Evolutionary conservation across 2,329 filamentous ascomycete species (phyloP), one percentile per base, ranked within the genome.

Genomic region (Coniochaeta sp.): DNA sequence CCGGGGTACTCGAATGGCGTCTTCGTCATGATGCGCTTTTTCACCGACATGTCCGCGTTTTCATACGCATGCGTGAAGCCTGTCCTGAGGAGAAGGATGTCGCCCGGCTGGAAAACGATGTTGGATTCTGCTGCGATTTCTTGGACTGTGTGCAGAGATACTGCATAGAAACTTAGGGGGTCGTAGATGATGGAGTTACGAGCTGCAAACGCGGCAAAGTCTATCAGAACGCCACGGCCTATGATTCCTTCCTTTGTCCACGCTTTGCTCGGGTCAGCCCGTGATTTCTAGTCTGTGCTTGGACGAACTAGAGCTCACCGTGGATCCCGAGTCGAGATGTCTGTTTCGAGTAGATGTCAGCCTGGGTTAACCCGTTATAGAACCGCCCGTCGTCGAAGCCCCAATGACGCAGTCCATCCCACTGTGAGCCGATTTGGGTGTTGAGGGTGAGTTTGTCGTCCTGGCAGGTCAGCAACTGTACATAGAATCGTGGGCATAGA

Each of bases 221-320:
- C 78, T 22, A 80, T 65, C 22, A 81, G 71, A n/a, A 81, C 73
- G n/a, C 77, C 77, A 5, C 78, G 74, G 33, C 77, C 77, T 55
- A 77, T 72, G 28, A 79, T 73, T 2, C 75, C 74, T 28, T 73
- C 73, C 1, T 70, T 70, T n/a, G 47, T 52, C 47, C 47, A 52
- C 31, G 47, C 47, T 26, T 73, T 31, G n/a, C n/a, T n/a, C n/a
- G n/a, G n/a, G n/a, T n/a, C n/a, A n/a, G n/a, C n/a, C n/a, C n/a
- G n/a, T n/a, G n/a, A n/a, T 31, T 31, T 31, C 28, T 9, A 9
- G 28, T 9, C 9, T 31, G 28, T 31, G 28, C 11, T 43, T 43
- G 38, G 38, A 19, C 17, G 38, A n/a, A n/a, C n/a, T n/a, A n/a
- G n/a, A n/a, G n/a, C 43, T 47, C 78, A 1, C 79, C 78, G 56